A percentile compares a stretch with the other conserved stretches of the same genome.
phyloP scores from a whole-genome alignment of 805 yeast genomes.

The Candida michaelii region DNA sequence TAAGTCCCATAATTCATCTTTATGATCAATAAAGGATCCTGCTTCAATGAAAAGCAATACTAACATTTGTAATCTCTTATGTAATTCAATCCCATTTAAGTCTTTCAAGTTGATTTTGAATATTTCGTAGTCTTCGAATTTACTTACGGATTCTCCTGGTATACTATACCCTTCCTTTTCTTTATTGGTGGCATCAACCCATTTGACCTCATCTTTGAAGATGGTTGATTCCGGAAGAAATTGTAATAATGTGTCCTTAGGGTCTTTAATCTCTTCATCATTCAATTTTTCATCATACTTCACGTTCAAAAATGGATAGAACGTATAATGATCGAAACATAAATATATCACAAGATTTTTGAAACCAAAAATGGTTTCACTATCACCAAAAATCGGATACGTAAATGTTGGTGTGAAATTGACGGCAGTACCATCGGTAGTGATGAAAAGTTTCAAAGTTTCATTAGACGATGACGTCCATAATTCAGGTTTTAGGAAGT shows the following conservation, averaged over 20 bases:
- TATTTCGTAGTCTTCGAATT: slow-evolving; percentile 40
- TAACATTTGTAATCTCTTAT: slow-evolving; percentile 71
- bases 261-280: slow-evolving; percentile 58
- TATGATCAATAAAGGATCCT: slow-evolving; percentile 79
- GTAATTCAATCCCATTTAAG: slow-evolving; percentile 50
- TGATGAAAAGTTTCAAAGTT: slow-evolving; percentile 54
- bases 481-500: slow-evolving; percentile 54
- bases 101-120: slow-evolving; percentile 49
- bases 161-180: slow-evolving; percentile 46
- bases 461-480: slow-evolving; percentile 80
- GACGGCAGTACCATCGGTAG: slow-evolving; percentile 58
- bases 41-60: slow-evolving; percentile 89
- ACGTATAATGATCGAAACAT: slow-evolving; percentile 70
- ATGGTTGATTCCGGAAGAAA: slow-evolving; percentile 64
- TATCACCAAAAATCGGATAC: slow-evolving; percentile 90
- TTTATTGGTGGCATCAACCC: slow-evolving; percentile 57
- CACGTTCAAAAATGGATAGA: slow-evolving; percentile 69
- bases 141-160: slow-evolving; percentile 36
- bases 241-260: slow-evolving; percentile 51
- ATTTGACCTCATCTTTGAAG: slow-evolving; percentile 60
- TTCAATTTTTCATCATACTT: slow-evolving; percentile 53
- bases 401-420: slow-evolving; percentile 77
- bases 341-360: slow-evolving; percentile 63
- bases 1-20: slow-evolving; percentile 79
- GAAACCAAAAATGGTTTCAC: slow-evolving; percentile 86